Base-by-base conservation (phyloP, 78 protist genomes). In the Ministeria vibrans region DNA sequence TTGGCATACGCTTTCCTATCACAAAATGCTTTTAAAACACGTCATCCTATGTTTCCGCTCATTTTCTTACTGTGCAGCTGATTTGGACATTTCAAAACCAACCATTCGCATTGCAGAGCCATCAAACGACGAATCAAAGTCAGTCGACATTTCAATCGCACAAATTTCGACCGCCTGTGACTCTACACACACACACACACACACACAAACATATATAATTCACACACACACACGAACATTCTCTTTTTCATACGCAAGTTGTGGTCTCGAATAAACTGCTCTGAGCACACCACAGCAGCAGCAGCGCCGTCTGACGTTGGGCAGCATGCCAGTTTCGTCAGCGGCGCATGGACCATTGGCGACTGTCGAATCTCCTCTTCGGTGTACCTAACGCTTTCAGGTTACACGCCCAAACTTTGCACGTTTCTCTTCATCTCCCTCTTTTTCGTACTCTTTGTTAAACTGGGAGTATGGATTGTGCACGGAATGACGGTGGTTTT, bases 231-330 rank as follows among this genome's bases (percentile, higher is more conserved):
- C n/a, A n/a, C n/a, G n/a, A n/a, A n/a, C n/a, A n/a, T n/a, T n/a
- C n/a, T n/a, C n/a, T n/a, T n/a, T n/a, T n/a, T n/a, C n/a, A n/a
- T n/a, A n/a, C n/a, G n/a, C 34, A 81, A 62, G 42, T 42, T 39
- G 38, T 71, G 70, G 75, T 63, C 46, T 18, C 80, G 74, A 39
- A 81, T 75, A 64, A 81, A 81, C 59, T 61, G 75, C 75, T 81
- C 80, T 28, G 53, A 32, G 53, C 59, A 25, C 25, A 81, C 69
- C 68, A 81, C 46, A 36, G 79, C 85, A 6, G 80, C 77, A 13
- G 68, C 85, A 32, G 73, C 69, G 39, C 86, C 86, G 69, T 82
- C 86, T 25, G 81, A 75, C 30, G 86, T 82, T 13, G 86, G 86
- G 70, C 81, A 76, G 78, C 84, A 80, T 72, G 66, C 72, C 45